A percentile compares a stretch with the other conserved stretches of the same genome.
Conservation (phyloP, 768 basidiomycete genomes). For the Pisolithus microcarpus region DNA sequence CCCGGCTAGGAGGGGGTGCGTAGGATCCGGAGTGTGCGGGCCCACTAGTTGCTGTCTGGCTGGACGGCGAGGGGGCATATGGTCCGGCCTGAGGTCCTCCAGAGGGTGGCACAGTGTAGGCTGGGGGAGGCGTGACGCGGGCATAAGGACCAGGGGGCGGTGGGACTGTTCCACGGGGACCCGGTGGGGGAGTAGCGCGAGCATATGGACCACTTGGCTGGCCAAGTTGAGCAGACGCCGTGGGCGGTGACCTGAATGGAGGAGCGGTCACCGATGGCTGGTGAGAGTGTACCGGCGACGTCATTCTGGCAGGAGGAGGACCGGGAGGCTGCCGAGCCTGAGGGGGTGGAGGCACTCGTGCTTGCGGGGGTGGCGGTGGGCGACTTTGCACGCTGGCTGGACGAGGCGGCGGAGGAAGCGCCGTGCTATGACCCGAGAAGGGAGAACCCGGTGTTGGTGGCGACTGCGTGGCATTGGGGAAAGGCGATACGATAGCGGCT, state of each 20-base stretch:
- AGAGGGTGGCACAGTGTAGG: constrained; percentile 17
- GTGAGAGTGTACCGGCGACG: constrained; percentile 41
- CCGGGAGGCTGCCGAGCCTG: constrained; percentile 23
- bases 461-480: constrained; percentile 59
- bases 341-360: constrained; percentile 32
- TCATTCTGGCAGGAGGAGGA: constrained; percentile 38
- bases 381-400: constrained; percentile 34
- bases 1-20: constrained; percentile 6
- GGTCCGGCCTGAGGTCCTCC: constrained; percentile 23
- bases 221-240: constrained; percentile 21
- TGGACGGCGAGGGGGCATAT: constrained; percentile 15
- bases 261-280: constrained; percentile 28
- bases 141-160: constrained; percentile 31
- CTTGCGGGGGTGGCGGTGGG: constrained; percentile 40
- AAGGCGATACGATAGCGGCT: constrained; percentile 77
- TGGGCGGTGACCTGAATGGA: constrained; percentile 25
- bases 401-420: constrained; percentile 46
- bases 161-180: constrained; percentile 17
- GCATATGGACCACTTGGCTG: constrained; percentile 30
- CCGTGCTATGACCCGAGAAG: constrained; percentile 28
- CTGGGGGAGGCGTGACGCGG: constrained; percentile 38
- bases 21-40: constrained; percentile 20
- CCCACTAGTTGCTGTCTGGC: constrained; percentile 10
- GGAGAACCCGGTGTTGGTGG: constrained; percentile 45
- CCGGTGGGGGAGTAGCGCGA: constrained; percentile 38